Conservation (phyloP, 768 basidiomycete species). For the Kwoniella dejecticola region DNA sequence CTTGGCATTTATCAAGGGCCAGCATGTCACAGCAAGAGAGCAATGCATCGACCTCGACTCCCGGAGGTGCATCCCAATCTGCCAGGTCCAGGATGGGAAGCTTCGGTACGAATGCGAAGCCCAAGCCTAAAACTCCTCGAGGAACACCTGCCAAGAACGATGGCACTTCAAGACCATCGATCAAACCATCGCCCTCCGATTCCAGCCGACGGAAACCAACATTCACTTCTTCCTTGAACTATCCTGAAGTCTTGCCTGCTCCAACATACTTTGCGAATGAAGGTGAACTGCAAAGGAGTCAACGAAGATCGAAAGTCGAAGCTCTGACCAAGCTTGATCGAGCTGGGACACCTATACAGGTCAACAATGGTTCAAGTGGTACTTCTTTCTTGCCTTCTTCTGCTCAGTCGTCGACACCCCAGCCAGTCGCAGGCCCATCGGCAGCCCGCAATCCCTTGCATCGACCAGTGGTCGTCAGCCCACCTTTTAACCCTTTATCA, state of each 20-base stretch:
- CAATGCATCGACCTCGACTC: neutral
- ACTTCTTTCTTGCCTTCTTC: conserved; percentile 40
- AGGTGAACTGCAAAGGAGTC: conserved; percentile 39
- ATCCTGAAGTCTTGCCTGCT: conserved; percentile 36
- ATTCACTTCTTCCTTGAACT: conserved; percentile 37
- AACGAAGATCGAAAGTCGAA: conserved; percentile 47
- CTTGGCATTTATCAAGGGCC: neutral
- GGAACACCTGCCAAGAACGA: neutral
- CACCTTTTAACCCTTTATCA: conserved; percentile 39
- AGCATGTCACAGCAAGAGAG: conserved; percentile 2
- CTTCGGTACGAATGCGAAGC: no score
- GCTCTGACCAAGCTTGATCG: conserved; percentile 46
- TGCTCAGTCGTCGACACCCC: conserved; percentile 11
- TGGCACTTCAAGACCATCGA: conserved; percentile 1
- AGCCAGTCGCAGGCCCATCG: conserved; percentile 26
- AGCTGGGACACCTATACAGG: conserved; percentile 24
- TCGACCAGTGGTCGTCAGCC: conserved; percentile 34
- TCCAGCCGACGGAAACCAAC: conserved; percentile 27
- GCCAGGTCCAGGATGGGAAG: conserved; percentile 1
- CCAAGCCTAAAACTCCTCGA: neutral
- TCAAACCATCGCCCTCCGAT: conserved; percentile 13
- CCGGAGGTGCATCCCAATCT: neutral
- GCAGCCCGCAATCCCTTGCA: conserved; percentile 44
- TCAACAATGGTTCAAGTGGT: conserved; percentile 25
- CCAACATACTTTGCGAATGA: conserved; percentile 24